A percentile compares a stretch with the other conserved stretches of the same genome.
Conservation (phyloP, 2,329 filamentous ascomycete species). For the Lachnellula occidentalis region DNA sequence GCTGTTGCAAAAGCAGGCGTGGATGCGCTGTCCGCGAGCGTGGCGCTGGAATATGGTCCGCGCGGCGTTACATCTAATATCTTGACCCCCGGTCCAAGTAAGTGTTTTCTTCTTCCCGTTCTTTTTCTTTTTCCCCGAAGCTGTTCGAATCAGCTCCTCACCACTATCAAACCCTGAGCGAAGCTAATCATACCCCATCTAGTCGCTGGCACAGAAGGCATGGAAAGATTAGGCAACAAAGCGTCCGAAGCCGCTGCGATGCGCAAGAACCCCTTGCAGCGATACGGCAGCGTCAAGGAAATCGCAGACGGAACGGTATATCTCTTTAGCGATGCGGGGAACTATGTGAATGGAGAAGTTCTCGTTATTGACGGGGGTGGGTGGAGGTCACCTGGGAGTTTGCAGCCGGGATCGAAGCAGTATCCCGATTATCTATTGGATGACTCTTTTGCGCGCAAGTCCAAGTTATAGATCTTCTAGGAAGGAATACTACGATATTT, state of each 20-base stretch:
- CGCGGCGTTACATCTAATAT: conserved; percentile 82
- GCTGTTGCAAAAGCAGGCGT: conserved; percentile 86
- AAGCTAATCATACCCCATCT: conserved; percentile 27
- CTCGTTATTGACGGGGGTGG: conserved; percentile 63
- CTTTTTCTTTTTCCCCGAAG: too few species aligned
- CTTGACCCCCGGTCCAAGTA: conserved; percentile 67
- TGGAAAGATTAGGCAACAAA: conserved; percentile 51
- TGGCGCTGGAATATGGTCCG: conserved; percentile 86
- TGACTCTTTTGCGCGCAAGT: conserved; percentile 14
- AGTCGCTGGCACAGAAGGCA: conserved; percentile 78
- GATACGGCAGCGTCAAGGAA: conserved; percentile 76
- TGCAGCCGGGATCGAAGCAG: conserved; percentile 11
- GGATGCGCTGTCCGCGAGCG: conserved; percentile 73
- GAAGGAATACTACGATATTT: too few species aligned
- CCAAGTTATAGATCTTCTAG: conserved; percentile 5
- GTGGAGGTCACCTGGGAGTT: conserved; percentile 22
- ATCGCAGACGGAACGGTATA: conserved; percentile 91
- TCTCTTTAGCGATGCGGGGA: conserved; percentile 78
- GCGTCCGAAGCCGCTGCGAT: conserved; percentile 17
- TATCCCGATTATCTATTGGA: conserved; percentile 29
- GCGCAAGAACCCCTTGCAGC: conserved; percentile 56
- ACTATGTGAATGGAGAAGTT: conserved; percentile 78
- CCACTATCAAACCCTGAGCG: not conserved
- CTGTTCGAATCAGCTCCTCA: not conserved
- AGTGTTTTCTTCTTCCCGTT: not conserved